Evolutionary conservation across 2,329 filamentous ascomycete genomes (phyloP).

Genomic region (Xylariaceae sp.): DNA sequence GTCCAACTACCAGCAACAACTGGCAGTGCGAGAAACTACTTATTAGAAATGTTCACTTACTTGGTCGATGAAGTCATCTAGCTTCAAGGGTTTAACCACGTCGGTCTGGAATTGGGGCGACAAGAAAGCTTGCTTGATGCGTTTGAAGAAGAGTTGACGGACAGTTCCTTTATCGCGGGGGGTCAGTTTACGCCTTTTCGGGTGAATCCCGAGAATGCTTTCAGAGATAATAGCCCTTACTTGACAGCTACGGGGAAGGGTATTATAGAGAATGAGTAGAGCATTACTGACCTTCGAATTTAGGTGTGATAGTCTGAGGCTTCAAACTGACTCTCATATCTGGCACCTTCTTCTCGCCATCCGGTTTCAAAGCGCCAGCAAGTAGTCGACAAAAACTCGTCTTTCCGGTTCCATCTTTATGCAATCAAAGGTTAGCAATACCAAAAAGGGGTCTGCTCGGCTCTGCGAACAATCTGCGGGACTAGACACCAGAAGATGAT

Average conservation of each 20-base stretch:
- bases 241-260: not conserved
- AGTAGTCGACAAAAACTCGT: constrained; percentile 97
- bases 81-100: constrained; percentile 97
- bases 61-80: constrained; percentile 98
- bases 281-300: constrained; percentile 65
- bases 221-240: not conserved
- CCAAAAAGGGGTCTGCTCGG: not conserved
- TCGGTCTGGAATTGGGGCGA: constrained; percentile 99
- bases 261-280: not conserved
- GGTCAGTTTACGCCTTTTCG: not conserved
- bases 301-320: constrained; percentile 98
- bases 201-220: not conserved
- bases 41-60: constrained; percentile 2
- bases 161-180: constrained; percentile 54
- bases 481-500: not conserved
- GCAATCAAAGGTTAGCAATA: constrained; percentile 2
- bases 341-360: constrained; percentile 70
- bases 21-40: not conserved
- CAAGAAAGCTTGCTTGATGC: constrained; percentile 90
- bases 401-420: constrained; percentile 96
- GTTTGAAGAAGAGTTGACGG: constrained; percentile 94
- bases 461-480: not conserved
- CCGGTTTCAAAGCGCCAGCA: constrained; percentile 88
- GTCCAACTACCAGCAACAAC: not conserved
- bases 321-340: constrained; percentile 98